Conservation (phyloP, 306 rosid genomes). For the Abrus precatorius region DNA sequence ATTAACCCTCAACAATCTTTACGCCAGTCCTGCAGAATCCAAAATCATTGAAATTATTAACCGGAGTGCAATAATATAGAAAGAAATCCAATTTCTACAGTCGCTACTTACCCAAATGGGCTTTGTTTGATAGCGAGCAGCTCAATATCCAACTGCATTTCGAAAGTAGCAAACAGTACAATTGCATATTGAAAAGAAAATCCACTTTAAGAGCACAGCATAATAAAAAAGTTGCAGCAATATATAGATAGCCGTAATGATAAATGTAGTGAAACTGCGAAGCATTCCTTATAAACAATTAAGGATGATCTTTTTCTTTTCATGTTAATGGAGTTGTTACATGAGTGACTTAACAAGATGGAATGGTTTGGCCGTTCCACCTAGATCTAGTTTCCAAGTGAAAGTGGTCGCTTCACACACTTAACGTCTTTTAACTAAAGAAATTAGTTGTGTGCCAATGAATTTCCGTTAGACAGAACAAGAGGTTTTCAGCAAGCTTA, state of each 20-base stretch:
- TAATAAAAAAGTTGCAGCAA: slow-evolving; percentile 20
- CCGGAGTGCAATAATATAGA: slow-evolving; percentile 4
- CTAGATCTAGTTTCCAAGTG: slow-evolving; percentile 9
- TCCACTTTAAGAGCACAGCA: background rate
- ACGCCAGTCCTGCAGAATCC: slow-evolving; percentile 73
- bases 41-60: slow-evolving; percentile 45
- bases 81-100: background rate
- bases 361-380: background rate
- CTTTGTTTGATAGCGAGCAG: slow-evolving; percentile 89
- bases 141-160: slow-evolving; percentile 84
- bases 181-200: slow-evolving; percentile 38
- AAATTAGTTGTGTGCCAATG: background rate
- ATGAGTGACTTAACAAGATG: no score
- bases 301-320: background rate
- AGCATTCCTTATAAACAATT: background rate
- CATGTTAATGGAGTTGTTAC: background rate
- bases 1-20: slow-evolving; percentile 87
- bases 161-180: slow-evolving; percentile 45
- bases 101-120: slow-evolving; percentile 85
- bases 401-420: background rate
- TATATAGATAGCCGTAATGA: background rate
- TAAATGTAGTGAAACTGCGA: slow-evolving; percentile 34
- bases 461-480: background rate
- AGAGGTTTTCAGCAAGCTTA: background rate
- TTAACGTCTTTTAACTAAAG: background rate